Evolutionary conservation across 139 green algal genomes (phyloP).

Genomic region (Chlorella sp.): DNA sequence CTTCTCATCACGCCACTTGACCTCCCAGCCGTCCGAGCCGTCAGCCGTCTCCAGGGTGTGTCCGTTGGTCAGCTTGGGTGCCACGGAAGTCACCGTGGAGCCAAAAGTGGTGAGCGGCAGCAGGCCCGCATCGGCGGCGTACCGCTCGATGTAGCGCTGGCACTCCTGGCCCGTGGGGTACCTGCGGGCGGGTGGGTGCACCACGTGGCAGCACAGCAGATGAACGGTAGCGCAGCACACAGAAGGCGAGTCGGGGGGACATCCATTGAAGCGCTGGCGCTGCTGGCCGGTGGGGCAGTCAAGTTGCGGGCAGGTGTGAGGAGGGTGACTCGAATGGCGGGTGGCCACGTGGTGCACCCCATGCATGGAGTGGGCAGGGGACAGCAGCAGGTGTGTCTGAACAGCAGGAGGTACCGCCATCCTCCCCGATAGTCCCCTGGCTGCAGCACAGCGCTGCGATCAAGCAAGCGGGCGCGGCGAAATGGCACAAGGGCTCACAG

Average conservation of each 20-base stretch:
- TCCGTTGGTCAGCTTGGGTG: neutral
- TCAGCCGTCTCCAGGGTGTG: neutral
- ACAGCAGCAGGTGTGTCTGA: no score
- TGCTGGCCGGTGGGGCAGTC: no score
- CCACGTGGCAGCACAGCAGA: no score
- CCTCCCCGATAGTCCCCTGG: no score
- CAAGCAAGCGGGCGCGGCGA: no score
- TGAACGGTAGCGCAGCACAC: no score
- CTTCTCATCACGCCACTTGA: conserved; percentile 1
- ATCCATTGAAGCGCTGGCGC: no score
- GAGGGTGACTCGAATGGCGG: neutral
- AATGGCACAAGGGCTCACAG: no score
- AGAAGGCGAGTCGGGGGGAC: no score
- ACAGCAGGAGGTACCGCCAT: no score
- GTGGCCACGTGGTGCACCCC: no score
- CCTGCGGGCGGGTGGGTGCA: neutral
- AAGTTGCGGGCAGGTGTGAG: neutral
- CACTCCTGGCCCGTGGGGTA: conserved; percentile 16
- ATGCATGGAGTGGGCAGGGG: neutral
- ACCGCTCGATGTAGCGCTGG: conserved; percentile 11
- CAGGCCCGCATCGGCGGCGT: conserved; percentile 3
- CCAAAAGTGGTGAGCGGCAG: neutral
- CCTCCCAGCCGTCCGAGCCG: conserved; percentile 7
- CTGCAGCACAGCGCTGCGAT: no score
- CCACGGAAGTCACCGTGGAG: neutral